Conservation (phyloP, 352 stramenopile species). For the Pythium vanterpoolii region DNA sequence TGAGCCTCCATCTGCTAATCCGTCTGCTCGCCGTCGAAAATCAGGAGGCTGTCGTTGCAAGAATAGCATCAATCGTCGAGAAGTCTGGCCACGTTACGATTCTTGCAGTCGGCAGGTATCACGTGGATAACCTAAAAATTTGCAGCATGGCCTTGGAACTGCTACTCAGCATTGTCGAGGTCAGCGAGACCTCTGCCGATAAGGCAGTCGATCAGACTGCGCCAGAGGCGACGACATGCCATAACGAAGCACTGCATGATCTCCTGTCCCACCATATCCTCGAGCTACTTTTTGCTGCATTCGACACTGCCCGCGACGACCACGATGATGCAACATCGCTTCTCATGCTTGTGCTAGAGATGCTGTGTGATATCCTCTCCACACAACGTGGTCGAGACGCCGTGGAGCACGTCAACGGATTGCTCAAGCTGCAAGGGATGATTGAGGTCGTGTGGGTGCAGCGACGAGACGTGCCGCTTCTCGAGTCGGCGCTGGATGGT, state of each 20-base stretch:
- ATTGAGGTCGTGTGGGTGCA: conserved; percentile 27
- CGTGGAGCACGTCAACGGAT: conserved; percentile 25
- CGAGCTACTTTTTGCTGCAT: conserved; percentile 14
- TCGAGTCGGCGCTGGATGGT: conserved; percentile 42
- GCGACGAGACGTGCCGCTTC: conserved; percentile 17
- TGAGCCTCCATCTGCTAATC: conserved; percentile 9
- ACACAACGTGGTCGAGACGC: conserved; percentile 26
- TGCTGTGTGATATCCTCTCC: conserved; percentile 36
- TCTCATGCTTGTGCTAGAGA: conserved; percentile 25
- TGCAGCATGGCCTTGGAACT: conserved; percentile 12
- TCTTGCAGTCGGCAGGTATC: background rate
- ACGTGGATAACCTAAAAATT: background rate
- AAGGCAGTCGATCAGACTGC: no score
- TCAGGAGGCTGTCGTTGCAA: background rate
- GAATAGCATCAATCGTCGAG: background rate
- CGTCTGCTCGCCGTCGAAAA: conserved; percentile 4
- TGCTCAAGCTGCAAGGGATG: conserved; percentile 32
- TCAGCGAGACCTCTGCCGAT: background rate
- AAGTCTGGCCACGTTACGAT: conserved; percentile 10
- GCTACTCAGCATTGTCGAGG: conserved; percentile 8
- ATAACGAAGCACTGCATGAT: background rate
- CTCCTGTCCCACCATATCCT: conserved; percentile 9
- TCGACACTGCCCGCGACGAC: conserved; percentile 5
- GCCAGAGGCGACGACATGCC: background rate
- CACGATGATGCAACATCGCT: conserved; percentile 6